Evolutionary conservation across 177 flowering plant genomes (phyloP), one percentile per base, ranked within the genome.

Genomic region (Vitis hybrid): DNA sequence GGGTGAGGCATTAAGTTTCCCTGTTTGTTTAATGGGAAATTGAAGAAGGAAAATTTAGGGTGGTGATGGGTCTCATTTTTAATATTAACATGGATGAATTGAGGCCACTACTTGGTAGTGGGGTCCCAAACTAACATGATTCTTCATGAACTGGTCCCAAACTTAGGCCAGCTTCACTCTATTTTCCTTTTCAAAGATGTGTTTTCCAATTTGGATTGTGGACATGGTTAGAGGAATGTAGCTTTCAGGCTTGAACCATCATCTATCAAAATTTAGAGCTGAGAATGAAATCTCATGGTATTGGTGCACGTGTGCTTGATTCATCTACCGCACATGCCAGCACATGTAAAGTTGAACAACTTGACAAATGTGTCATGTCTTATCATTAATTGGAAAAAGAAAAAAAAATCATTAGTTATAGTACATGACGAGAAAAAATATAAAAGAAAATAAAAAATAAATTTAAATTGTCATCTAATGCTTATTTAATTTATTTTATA

Each of bases 41-140:
- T 66, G 41, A 66, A 35, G 21, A 66, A 35, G 48, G 61, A 35
- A 30, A 66, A 12, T 27, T 18, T 21, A 3, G 30, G 62, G 32
- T 12, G 56, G 35, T 14, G 32, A 20, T 56, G 70, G 62, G 53
- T 56, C 62, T 32, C n/a, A 55, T 35, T 56, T 27, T 32, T 3
- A 35, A 35, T 35, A 41, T 54, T 17, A 60, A 41, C 46, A 24
- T 52, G 27, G 30, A 56, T 48, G 68, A 51, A 53, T 60, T 48
- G 59, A 63, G 63, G 32, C 60, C 78, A 71, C 74, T 56, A 56
- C 63, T 65, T 74, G 17, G 65, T 52, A 35, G 41, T 35, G 41
- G 62, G 66, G 74, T 49, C 50, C 74, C 59, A 56, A 27, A n/a
- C 51, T 53, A 54, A 70, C 60, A 58, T 69, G 73, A 64, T 65